Percentiles rank a stretch among this genome's conserved stretches.
Conservation (phyloP, 192 early-diverging fungal species). For the Mortierella hygrophila region DNA sequence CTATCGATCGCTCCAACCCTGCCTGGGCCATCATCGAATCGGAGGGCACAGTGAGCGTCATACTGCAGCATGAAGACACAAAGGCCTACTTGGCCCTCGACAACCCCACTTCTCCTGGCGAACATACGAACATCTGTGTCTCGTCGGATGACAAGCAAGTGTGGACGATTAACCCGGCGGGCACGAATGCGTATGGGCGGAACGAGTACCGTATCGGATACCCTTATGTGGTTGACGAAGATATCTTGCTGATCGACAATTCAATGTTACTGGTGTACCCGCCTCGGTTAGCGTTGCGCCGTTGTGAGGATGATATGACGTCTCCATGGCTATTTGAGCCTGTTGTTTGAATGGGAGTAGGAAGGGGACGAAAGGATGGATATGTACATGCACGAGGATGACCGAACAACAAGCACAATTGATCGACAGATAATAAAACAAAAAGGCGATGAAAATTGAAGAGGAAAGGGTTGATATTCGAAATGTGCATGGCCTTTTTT, state of each 20-base stretch:
- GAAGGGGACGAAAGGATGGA: no score
- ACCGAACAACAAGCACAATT: not conserved
- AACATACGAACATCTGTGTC: not conserved
- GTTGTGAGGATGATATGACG: not conserved
- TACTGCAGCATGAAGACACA: not conserved
- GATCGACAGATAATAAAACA: not conserved
- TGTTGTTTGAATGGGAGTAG: not conserved
- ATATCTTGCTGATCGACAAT: not conserved
- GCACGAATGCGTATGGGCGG: not conserved
- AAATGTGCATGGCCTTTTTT: not conserved
- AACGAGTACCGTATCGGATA: not conserved
- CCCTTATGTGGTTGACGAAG: not conserved
- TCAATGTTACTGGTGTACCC: not conserved
- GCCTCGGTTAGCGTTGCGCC: not conserved
- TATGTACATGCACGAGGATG: no score
- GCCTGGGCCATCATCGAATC: not conserved
- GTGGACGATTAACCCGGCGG: not conserved
- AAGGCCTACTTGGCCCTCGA: not conserved
- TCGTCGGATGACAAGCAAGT: not conserved
- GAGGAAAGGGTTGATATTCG: not conserved
- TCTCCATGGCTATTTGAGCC: not conserved
- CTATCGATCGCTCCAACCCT: not conserved
- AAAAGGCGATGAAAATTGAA: not conserved
- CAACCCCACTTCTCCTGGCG: not conserved
- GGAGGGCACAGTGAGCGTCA: not conserved